phyloP scores from a whole-genome alignment of 129 eudicot species.

The Chrysanthemum lavandulifolium region DNA sequence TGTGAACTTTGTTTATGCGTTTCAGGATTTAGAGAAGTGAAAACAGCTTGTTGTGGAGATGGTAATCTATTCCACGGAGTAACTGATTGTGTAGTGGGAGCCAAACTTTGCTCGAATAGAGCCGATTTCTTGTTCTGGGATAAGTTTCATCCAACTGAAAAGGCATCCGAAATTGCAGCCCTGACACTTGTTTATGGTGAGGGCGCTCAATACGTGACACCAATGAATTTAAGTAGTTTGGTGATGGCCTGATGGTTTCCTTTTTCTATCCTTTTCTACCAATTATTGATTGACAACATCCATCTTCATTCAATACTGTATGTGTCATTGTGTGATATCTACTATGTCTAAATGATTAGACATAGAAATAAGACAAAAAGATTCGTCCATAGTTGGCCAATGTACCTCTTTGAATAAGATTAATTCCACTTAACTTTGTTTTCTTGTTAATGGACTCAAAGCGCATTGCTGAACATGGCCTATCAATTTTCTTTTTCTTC shows the following conservation, averaged over 20 bases:
- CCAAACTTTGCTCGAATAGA: slow-evolving; percentile 41
- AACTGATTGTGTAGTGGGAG: slow-evolving; percentile 26
- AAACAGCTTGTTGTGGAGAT: slow-evolving; percentile 56
- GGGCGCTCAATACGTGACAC: slow-evolving; percentile 39
- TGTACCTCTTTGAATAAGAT: background rate
- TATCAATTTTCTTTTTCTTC: too few relatives aligned
- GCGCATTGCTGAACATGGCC: too few relatives aligned
- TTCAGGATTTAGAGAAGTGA: slow-evolving; percentile 43
- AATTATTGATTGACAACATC: slow-evolving; percentile 6
- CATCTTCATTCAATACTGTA: slow-evolving; percentile 6
- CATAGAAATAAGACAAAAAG: slow-evolving; percentile 14
- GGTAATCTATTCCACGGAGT: slow-evolving; percentile 30
- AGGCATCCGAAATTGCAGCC: slow-evolving; percentile 46
- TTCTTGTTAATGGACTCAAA: background rate
- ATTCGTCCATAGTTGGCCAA: background rate
- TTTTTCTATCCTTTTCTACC: background rate
- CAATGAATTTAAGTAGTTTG: slow-evolving; percentile 51
- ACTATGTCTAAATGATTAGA: background rate
- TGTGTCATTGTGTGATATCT: background rate
- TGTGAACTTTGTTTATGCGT: background rate
- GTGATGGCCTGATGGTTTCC: slow-evolving; percentile 13
- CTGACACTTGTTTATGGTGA: slow-evolving; percentile 35
- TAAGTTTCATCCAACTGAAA: slow-evolving; percentile 52
- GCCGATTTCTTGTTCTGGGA: slow-evolving; percentile 54
- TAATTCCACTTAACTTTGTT: background rate